Percentiles rank a stretch among this genome's conserved stretches.
phyloP scores from a whole-genome alignment of 495 filamentous ascomycete species.

The Aspergillus hancockii region DNA sequence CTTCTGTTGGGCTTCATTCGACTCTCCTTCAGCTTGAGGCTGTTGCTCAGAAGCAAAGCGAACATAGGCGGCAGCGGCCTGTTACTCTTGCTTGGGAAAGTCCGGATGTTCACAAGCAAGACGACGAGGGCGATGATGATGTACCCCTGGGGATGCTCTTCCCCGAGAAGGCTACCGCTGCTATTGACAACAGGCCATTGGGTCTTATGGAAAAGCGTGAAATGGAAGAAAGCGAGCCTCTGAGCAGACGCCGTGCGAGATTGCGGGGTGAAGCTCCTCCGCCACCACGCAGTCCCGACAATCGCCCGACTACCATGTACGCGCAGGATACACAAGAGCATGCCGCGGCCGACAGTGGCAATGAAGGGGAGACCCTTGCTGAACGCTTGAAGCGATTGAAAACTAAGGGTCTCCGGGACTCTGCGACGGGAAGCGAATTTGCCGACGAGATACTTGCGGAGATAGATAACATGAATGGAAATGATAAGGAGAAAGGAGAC shows the following conservation, averaged over 20 bases:
- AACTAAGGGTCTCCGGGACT: constrained; percentile 46
- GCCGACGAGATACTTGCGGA: constrained; percentile 76
- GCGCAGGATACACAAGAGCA: constrained; percentile 22
- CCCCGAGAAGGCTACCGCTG: constrained; percentile 56
- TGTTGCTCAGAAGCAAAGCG: constrained; percentile 82
- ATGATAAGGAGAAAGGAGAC: constrained; percentile 18
- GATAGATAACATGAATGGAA: constrained; percentile 55
- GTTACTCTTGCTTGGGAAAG: constrained; percentile 91
- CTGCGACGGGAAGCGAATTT: constrained; percentile 73
- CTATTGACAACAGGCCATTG: constrained; percentile 66
- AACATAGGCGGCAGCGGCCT: constrained; percentile 68
- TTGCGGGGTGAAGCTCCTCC: constrained; percentile 59
- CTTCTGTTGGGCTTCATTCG: constrained; percentile 74
- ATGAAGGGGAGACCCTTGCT: constrained; percentile 78
- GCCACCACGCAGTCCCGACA: constrained; percentile 28
- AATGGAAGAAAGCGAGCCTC: constrained; percentile 87
- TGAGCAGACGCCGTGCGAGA: constrained; percentile 76
- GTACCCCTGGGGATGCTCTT: constrained; percentile 84
- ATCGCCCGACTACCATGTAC: constrained; percentile 42
- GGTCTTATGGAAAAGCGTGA: constrained; percentile 84
- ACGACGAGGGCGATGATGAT: constrained; percentile 64
- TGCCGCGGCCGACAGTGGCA: constrained; percentile 43
- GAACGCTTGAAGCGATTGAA: constrained; percentile 72
- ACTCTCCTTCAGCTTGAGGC: constrained; percentile 90
- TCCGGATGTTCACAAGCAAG: constrained; percentile 42